These are phyloP conservation scores for Rubus idaeus DNA, from an alignment of 306 rosid species.

Conservation along the genomic window DNA sequence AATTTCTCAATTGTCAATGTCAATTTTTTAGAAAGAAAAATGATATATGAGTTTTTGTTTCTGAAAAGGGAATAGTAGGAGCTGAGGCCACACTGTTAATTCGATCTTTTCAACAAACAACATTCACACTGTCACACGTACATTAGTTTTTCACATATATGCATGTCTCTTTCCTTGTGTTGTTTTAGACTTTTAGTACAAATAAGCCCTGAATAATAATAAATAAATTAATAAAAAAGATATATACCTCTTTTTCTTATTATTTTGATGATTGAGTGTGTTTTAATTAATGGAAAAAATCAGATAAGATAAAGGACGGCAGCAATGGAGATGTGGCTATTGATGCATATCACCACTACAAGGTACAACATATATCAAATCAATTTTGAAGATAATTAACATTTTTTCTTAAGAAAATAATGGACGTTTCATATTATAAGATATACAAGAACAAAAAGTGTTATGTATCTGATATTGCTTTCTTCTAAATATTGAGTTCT, in stretches of 20 bases:
- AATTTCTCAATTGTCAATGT: not conserved
- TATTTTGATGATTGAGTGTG: not conserved
- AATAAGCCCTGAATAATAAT: not conserved
- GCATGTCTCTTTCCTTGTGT: not conserved
- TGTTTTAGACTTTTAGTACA: not conserved
- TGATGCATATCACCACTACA: conserved; percentile 16
- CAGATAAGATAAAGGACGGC: conserved; percentile 37
- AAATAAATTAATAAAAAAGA: not conserved
- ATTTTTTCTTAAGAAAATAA: no score
- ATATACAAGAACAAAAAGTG: no score
- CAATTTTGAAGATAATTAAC: no score
- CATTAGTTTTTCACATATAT: not conserved
- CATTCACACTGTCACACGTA: not conserved
- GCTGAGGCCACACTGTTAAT: not conserved
- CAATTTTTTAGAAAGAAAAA: not conserved
- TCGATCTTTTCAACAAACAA: not conserved
- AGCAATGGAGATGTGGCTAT: conserved; percentile 35
- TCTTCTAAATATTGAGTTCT: no score
- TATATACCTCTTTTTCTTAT: not conserved
- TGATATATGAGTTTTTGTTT: no score
- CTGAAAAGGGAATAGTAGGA: no score
- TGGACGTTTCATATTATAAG: no score
- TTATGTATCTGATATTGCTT: no score
- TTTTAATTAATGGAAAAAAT: not conserved
- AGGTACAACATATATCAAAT: not conserved